Base-by-base conservation (phyloP, 2,329 filamentous ascomycete species). In the Cordyceps militaris region DNA sequence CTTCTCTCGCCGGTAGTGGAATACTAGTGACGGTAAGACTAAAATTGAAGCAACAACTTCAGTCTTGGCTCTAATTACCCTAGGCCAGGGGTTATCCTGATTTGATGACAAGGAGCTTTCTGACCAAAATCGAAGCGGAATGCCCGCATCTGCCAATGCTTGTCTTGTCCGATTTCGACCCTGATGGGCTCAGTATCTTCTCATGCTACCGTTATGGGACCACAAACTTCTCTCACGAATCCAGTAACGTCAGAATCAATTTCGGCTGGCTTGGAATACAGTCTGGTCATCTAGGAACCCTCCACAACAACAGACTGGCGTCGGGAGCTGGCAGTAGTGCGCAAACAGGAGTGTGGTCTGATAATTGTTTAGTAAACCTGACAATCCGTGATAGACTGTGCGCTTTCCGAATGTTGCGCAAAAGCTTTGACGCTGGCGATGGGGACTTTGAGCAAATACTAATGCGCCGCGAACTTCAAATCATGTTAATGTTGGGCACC, bases 21-120 rank as follows among this genome's bases (percentile, higher is more conserved):
- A 71, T 89, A n/a, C 67, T 90, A 0, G 65, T 92, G 23, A 92
- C 89, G 3, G 87, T 87, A 73, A 36, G 72, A 19, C 10, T 24
- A 10, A 2, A n/a, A 1, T 3, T 46, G 26, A 19, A 38, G 16
- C 1, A 32, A 26, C 26, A 16, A 9, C 19, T n/a, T 9, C n/a
- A 36, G 14, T 26, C 42, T 36, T 48, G 9, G 2, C 32, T 2
- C 38, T 59, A n/a, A 59, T 21, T 6, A 43, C 7, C 2, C 3
- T 55, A 91, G 86, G 89, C 84, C 1, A 94, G 92, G 75, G 90
- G 90, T 2, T 94, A 91, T 65, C 89, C 90, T 0, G 90, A 94
- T 63, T 73, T 93, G 49, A 78, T 80, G 1, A 91, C 88, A 0
- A 77, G 87, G 8, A 77, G 78, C 16, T 85, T 93, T 55, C 72